Conservation (phyloP, 2,329 filamentous ascomycete genomes). For the Rasamsonia emersonii region DNA sequence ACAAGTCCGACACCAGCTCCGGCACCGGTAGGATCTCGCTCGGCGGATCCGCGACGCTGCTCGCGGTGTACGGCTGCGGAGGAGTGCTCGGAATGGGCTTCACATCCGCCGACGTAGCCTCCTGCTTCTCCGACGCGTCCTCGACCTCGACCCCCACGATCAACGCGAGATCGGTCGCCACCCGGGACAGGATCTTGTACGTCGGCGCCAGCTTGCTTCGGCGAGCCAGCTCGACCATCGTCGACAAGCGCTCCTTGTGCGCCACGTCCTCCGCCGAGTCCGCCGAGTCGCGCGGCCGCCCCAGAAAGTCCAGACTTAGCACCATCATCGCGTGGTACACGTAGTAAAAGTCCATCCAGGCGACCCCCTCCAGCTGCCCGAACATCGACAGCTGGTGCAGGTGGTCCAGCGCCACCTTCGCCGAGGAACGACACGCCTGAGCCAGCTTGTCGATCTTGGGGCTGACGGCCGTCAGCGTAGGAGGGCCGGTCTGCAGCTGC, state of each 20-base stretch:
- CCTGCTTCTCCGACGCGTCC: too few species aligned
- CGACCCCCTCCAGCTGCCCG: constrained; percentile 24
- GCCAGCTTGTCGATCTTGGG: constrained; percentile 14
- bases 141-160: constrained; percentile 4
- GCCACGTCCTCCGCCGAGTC: neutral
- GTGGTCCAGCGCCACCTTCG: constrained; percentile 22
- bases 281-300: neutral
- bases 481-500: constrained; percentile 7
- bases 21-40: too few species aligned
- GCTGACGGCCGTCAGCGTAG: constrained; percentile 3
- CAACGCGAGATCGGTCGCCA: constrained; percentile 4
- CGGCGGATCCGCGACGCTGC: too few species aligned
- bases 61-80: too few species aligned
- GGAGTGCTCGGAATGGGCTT: too few species aligned
- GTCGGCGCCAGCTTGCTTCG: constrained; percentile 6
- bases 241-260: constrained; percentile 3
- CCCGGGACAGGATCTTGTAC: constrained; percentile 8
- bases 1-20: too few species aligned
- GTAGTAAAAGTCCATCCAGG: constrained; percentile 29
- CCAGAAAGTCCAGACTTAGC: constrained; percentile 16
- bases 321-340: constrained; percentile 28
- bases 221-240: constrained; percentile 1
- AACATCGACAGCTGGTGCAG: constrained; percentile 23
- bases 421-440: constrained; percentile 20
- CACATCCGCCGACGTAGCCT: too few species aligned